Conservation (phyloP, 768 basidiomycete species). For the Russula sp. region DNA sequence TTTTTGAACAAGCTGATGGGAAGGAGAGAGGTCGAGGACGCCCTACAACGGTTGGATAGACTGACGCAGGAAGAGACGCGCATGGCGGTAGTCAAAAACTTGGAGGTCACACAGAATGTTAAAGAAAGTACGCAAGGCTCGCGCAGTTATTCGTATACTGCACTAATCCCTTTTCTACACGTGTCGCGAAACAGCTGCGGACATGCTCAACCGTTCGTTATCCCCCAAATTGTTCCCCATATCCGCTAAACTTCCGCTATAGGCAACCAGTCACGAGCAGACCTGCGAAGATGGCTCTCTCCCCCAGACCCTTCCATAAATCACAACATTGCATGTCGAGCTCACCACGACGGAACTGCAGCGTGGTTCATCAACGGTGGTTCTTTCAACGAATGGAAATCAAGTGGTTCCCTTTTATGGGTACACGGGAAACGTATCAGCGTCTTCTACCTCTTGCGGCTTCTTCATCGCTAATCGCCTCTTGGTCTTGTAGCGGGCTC, state of each 20-base stretch:
- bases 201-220: neutral
- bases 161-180: no score
- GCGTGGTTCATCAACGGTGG: neutral
- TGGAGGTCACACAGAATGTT: no score
- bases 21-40: neutral
- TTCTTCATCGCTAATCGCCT: no score
- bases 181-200: no score
- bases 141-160: no score
- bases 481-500: no score
- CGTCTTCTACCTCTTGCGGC: no score
- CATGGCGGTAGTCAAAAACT: neutral
- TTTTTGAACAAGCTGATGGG: neutral
- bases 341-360: neutral
- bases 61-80: neutral
- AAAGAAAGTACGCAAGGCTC: no score
- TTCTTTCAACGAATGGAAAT: neutral
- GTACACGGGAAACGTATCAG: neutral
- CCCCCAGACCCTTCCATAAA: neutral
- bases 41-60: neutral
- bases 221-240: neutral
- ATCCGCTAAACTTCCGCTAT: neutral
- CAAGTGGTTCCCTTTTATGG: neutral
- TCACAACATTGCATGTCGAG: neutral
- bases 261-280: neutral
- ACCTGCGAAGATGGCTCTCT: neutral